Percentiles rank a stretch among this genome's conserved stretches.
Evolutionary conservation across 305 asterid species (phyloP).

Genomic region (Lippia alba): DNA sequence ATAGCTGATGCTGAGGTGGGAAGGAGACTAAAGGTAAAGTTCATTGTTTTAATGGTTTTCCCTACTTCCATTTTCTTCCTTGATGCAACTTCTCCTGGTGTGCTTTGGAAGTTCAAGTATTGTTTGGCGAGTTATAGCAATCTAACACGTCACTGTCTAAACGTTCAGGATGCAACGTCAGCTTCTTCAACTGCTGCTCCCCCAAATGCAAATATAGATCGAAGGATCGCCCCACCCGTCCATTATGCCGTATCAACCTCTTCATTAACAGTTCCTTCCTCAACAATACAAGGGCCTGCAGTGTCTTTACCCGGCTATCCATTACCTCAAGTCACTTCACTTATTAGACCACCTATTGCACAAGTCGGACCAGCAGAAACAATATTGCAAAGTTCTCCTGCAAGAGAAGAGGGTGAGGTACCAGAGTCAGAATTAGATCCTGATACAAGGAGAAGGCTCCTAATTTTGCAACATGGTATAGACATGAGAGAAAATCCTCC

Average conservation of each 20-base stretch:
- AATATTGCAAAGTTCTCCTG: constrained; percentile 75
- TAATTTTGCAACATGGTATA: constrained; percentile 95
- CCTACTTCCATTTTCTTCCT: constrained; percentile 22
- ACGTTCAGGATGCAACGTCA: constrained; percentile 70
- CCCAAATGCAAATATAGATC: constrained; percentile 54
- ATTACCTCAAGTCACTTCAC: constrained; percentile 60
- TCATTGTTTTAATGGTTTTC: constrained; percentile 32
- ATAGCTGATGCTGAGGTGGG: constrained; percentile 88
- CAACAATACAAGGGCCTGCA: constrained; percentile 57
- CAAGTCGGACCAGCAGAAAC: constrained; percentile 67
- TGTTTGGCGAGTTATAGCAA: constrained; percentile 4
- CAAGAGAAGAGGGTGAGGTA: constrained; percentile 98
- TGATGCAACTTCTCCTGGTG: constrained; percentile 27
- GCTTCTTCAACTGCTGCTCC: constrained; percentile 70
- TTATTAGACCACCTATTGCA: constrained; percentile 55
- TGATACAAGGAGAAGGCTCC: constrained; percentile 95
- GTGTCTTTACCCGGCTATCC: constrained; percentile 64
- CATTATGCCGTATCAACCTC: constrained; percentile 56
- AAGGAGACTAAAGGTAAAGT: constrained; percentile 83
- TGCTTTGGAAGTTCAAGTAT: neutral
- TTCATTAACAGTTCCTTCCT: constrained; percentile 57
- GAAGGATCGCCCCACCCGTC: constrained; percentile 58
- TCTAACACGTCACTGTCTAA: constrained; percentile 31
- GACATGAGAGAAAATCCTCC: constrained; percentile 82
- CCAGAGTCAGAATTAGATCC: constrained; percentile 99